Evolutionary conservation across 371 early-diverging fungal genomes (phyloP).

Genomic region (Mucor mucedo): DNA sequence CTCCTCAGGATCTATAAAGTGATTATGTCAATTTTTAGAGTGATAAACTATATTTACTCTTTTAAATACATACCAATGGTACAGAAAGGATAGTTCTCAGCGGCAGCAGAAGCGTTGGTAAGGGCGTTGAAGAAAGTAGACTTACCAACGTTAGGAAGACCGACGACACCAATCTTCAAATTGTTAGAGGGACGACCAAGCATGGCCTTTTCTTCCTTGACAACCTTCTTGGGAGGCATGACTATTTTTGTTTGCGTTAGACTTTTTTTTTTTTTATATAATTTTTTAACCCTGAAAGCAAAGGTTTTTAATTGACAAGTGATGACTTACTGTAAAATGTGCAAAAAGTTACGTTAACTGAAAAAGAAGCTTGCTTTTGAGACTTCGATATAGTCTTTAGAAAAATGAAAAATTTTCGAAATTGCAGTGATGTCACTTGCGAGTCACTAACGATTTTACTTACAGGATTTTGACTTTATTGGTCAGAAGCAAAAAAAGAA

Average conservation of each 20-base stretch:
- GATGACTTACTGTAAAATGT: no score
- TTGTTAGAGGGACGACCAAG: conserved; percentile 96
- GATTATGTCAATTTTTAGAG: not conserved
- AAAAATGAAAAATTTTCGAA: no score
- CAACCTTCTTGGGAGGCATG: conserved; percentile 81
- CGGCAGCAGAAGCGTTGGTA: conserved; percentile 88
- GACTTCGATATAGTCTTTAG: no score
- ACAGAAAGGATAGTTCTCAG: conserved; percentile 79
- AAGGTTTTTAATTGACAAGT: no score
- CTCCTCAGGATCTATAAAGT: conserved; percentile 86
- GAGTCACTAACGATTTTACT: no score
- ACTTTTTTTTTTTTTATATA: not conserved
- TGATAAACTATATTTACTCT: not conserved
- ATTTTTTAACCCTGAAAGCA: not conserved
- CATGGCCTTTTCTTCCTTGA: conserved; percentile 82
- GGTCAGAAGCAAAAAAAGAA: no score
- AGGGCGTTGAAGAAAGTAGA: conserved; percentile 97
- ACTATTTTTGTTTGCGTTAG: not conserved
- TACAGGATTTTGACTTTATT: no score
- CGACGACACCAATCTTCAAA: conserved; percentile 97
- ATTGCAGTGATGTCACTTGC: no score
- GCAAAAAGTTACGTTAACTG: no score
- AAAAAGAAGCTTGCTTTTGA: no score
- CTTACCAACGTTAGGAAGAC: conserved; percentile 99
- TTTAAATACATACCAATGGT: conserved; percentile 39